Percentiles rank a stretch among this genome's conserved stretches.
Conservation (phyloP, 441 rosid genomes). For the Pelargonium myrrhifolium region DNA sequence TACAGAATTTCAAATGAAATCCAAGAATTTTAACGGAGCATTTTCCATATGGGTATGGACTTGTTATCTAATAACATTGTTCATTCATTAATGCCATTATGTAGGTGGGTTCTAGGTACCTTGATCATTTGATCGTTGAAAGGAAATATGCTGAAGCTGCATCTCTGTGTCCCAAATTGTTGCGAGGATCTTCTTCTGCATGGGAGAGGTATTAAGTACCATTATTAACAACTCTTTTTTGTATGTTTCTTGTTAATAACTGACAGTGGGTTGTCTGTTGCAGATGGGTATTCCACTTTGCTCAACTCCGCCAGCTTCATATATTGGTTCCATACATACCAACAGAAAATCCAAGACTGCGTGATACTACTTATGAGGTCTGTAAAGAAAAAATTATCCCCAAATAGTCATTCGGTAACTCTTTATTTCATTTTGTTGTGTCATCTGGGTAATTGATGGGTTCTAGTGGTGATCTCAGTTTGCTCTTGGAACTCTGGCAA, state of each 20-base stretch:
- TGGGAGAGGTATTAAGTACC: slow-evolving; percentile 81
- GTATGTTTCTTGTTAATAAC: slow-evolving; percentile 20
- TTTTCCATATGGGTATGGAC: background rate
- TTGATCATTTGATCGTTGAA: slow-evolving; percentile 97
- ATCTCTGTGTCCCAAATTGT: slow-evolving; percentile 87
- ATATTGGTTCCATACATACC: slow-evolving; percentile 95
- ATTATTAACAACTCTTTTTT: slow-evolving; percentile 17
- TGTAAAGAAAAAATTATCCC: slow-evolving; percentile 15
- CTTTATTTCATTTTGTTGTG: slow-evolving; percentile 10
- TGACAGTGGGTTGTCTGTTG: slow-evolving; percentile 24
- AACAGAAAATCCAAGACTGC: slow-evolving; percentile 80
- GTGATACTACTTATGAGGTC: slow-evolving; percentile 98
- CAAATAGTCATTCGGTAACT: slow-evolving; percentile 3
- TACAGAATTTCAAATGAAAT: too few relatives aligned
- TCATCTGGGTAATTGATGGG: slow-evolving; percentile 10
- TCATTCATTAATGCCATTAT: slow-evolving; percentile 16
- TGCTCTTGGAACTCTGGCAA: slow-evolving; percentile 95
- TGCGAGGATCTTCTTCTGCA: slow-evolving; percentile 89
- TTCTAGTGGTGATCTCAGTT: slow-evolving; percentile 42
- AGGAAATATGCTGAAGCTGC: slow-evolving; percentile 98
- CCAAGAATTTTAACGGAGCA: too few relatives aligned
- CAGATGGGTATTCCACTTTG: slow-evolving; percentile 99
- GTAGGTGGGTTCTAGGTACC: slow-evolving; percentile 97
- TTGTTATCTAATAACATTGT: background rate
- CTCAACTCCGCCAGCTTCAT: slow-evolving; percentile 96